A percentile compares a stretch with the other conserved stretches of the same genome.
phyloP scores from a whole-genome alignment of 345 rosid species.

The Ricinus communis region DNA sequence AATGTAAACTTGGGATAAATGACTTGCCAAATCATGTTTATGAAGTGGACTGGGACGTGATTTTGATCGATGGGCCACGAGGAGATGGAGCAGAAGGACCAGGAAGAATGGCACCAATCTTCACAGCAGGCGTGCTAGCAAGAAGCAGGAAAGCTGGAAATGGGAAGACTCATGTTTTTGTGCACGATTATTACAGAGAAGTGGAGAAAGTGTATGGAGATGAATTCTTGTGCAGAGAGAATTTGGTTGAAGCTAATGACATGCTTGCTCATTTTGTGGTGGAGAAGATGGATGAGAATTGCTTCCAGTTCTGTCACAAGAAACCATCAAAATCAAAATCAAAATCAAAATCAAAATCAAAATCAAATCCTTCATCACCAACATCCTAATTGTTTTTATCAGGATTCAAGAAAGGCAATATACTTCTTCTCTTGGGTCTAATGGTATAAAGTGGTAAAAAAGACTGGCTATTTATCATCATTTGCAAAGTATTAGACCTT shows the following conservation, averaged over 20 bases:
- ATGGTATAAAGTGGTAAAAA: constrained; percentile 3
- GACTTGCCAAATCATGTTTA: constrained; percentile 94
- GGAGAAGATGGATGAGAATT: constrained; percentile 70
- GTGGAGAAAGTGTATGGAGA: constrained; percentile 75
- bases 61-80: constrained; percentile 89
- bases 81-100: constrained; percentile 72
- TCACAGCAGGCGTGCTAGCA: constrained; percentile 88
- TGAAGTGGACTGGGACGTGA: constrained; percentile 95
- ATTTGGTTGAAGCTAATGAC: constrained; percentile 61
- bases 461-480: constrained; percentile 19
- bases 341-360: constrained; percentile 11
- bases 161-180: constrained; percentile 72
- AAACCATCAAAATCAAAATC: constrained; percentile 24
- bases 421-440: neutral
- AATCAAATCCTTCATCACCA: neutral
- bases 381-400: neutral
- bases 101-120: constrained; percentile 86
- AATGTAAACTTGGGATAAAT: constrained; percentile 76
- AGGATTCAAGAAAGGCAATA: neutral
- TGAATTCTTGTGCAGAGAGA: constrained; percentile 85
- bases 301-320: constrained; percentile 53
- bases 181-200: constrained; percentile 81
- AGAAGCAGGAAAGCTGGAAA: constrained; percentile 79
- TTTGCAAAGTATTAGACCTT: constrained; percentile 4
- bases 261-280: constrained; percentile 84